Evolutionary conservation across 257 asterid species (phyloP), one percentile per base, ranked within the genome.

Genomic region (Euphrasia confusa): DNA sequence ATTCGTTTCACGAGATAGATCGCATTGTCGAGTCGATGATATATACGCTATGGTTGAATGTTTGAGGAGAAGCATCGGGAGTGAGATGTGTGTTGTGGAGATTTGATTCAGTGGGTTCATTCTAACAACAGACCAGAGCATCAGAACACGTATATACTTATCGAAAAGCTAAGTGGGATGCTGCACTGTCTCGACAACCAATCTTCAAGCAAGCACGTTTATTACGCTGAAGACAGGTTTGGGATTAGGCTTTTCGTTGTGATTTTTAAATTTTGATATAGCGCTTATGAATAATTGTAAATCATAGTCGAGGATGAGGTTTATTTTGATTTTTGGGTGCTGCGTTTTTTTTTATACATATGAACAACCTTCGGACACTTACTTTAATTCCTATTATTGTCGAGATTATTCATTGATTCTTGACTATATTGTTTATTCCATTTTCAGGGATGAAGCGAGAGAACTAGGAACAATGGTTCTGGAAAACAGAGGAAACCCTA

Each of bases 201-300:
- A 44, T 77, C 77, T 30, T 75, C 89, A 53, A 78, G 73, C 72
- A 77, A 71, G 13, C 96, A 85, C 54, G 79, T 84, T 26, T 80
- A 82, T 66, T 91, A 75, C 80, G 96, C 94, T 7, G 94, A 80
- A 54, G 87, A 91, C 83, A 84, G 95, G 98, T 85, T 11, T 52
- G 70, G n/a, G 7, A 52, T 66, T 58, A 15, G 17, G 66, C 53
- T 28, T 62, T 62, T 63, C 10, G 55, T 66, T 42, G 27, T 12
- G 56, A 11, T 61, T 67, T 28, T 27, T 13, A 14, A 35, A 58
- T 52, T 47, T 27, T 28, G n/a, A n/a, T n/a, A n/a, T n/a, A n/a
- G n/a, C n/a, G n/a, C n/a, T n/a, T n/a, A n/a, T n/a, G n/a, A n/a
- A n/a, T n/a, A n/a, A 7, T 45, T 58, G 18, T 13, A 52, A 39